Evolutionary conservation across 257 asterid genomes (phyloP).

Genomic region (Solanum arcanum): DNA sequence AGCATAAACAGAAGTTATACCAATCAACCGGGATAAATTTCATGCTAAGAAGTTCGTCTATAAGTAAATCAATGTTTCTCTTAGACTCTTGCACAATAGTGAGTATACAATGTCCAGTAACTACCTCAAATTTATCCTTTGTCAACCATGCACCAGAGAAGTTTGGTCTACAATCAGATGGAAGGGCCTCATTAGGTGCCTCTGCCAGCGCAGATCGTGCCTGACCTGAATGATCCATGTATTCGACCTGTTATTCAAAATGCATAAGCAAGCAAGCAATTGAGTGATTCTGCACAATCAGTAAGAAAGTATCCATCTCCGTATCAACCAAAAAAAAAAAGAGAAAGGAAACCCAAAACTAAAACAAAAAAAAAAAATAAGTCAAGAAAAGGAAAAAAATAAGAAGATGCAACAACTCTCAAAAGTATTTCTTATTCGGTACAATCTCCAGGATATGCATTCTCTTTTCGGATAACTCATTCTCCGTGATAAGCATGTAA

Average conservation of each 20-base stretch:
- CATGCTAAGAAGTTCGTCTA: background rate
- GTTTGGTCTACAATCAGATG: constrained; percentile 74
- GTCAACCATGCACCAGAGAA: constrained; percentile 91
- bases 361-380: background rate
- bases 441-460: background rate
- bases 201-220: constrained; percentile 68
- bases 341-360: background rate
- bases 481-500: background rate
- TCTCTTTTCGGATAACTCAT: background rate
- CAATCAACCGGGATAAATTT: background rate
- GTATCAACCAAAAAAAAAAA: background rate
- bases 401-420: background rate
- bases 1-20: background rate
- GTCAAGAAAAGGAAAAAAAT: background rate
- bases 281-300: background rate
- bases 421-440: background rate
- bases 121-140: constrained; percentile 76
- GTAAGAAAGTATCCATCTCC: background rate
- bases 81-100: background rate
- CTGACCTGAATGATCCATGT: constrained; percentile 82
- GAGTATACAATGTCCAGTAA: constrained; percentile 2
- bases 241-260: constrained; percentile 54
- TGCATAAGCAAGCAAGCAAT: background rate
- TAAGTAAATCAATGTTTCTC: background rate
- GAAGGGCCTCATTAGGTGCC: constrained; percentile 96